phyloP scores from a whole-genome alignment of 768 basidiomycete species.

The Lactarius sanguifluus region DNA sequence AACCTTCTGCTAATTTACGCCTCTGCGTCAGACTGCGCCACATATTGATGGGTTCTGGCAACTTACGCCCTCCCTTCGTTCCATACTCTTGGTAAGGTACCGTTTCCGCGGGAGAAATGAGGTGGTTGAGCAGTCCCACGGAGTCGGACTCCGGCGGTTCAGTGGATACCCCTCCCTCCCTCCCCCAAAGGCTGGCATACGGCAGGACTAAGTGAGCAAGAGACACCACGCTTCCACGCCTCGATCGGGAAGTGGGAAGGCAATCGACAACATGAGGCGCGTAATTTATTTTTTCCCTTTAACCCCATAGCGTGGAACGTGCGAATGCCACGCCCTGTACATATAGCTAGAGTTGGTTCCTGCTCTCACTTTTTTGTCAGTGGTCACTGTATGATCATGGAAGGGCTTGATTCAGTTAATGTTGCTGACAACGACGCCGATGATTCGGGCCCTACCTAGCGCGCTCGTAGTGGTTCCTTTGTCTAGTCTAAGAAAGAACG shows the following conservation, averaged over 20 bases:
- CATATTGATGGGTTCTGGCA: conserved; percentile 17
- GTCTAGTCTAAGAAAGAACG: conserved; percentile 15
- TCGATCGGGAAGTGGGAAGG: not conserved
- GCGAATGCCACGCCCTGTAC: not conserved
- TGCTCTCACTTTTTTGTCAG: not conserved
- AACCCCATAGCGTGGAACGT: not conserved
- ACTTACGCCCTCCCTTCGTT: conserved; percentile 11
- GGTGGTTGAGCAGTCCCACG: not conserved
- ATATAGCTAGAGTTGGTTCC: not conserved
- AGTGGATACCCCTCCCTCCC: not conserved
- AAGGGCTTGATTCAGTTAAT: not conserved
- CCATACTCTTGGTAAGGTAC: not conserved
- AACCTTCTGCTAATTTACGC: conserved; percentile 1
- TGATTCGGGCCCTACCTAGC: conserved; percentile 5
- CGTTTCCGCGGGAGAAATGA: not conserved
- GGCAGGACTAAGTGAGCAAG: not conserved
- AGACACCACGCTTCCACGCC: not conserved
- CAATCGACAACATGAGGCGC: not conserved
- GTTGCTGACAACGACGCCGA: conserved; percentile 21
- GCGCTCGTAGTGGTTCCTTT: conserved; percentile 7
- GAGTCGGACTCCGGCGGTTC: not conserved
- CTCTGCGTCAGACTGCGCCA: conserved; percentile 15
- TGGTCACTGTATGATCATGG: not conserved
- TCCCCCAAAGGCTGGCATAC: not conserved
- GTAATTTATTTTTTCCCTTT: not conserved